Base-by-base conservation (phyloP, 768 basidiomycete genomes). In the Tricholoma furcatifolium region DNA sequence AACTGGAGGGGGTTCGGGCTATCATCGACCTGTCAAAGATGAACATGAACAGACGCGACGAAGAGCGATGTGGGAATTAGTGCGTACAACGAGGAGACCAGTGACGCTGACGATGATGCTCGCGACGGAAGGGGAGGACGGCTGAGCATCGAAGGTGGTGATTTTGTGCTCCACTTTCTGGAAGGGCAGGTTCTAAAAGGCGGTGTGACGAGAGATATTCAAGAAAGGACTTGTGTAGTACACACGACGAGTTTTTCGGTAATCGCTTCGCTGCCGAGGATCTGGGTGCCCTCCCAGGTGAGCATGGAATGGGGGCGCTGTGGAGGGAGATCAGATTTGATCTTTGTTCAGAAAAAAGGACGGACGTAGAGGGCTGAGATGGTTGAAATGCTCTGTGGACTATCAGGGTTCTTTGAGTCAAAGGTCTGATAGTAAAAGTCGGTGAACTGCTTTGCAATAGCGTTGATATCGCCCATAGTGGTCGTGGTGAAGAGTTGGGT, bases 221-320 rank as follows among this genome's bases (percentile, higher is more conserved):
- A n/a, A 14, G 18, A 43, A 32, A 4, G 17, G 27, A 4, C 14
- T 38, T n/a, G 18, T 50, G 24, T n/a, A 47, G 30, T 46, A 48
- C 51, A 60, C 64, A 94, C 94, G 34, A 68, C 73, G 40, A 98
- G 75, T 69, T 98, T 95, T 64, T 87, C 83, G 15, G 75, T 59
- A 67, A 96, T 93, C 17, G 59, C 62, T 0, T 9, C 5, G 1
- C 57, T 67, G 15, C 94, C 92, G 47, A 77, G 73, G 58, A 84
- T 69, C 18, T 77, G 83, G 27, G 60, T 40, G 12, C 78, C 80
- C 71, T 98, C 94, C 70, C 81, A 98, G 6, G 87, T 82, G 63
- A 98, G 73, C 91, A 95, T 96, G 10, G 95, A 98, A 48, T 61
- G 43, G 11, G 76, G 71, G 55, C 93, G 84, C 96, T 98, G 65